Conservation (phyloP, 768 basidiomycete species). For the Suillus variegatus region DNA sequence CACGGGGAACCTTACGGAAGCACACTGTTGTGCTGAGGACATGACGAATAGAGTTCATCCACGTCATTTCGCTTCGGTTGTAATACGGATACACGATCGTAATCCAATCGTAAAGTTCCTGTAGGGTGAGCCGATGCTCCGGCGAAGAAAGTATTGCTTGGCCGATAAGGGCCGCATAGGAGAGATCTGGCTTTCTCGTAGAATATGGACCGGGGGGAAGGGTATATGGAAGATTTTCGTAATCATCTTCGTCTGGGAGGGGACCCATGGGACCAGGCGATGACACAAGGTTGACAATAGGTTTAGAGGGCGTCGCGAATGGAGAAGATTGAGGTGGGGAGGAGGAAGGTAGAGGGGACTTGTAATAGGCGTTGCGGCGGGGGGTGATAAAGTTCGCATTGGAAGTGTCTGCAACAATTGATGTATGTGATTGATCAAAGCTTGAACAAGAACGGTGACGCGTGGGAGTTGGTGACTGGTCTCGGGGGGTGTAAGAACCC, state of each 20-base stretch:
- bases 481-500: constrained; percentile 32
- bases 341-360: constrained; percentile 58
- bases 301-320: constrained; percentile 60
- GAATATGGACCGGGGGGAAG: constrained; percentile 88
- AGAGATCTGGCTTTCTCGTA: constrained; percentile 75
- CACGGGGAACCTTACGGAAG: constrained; percentile 83
- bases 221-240: constrained; percentile 67
- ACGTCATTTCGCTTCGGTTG: constrained; percentile 89
- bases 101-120: constrained; percentile 97
- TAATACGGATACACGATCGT: constrained; percentile 92
- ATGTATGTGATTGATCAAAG: constrained; percentile 28
- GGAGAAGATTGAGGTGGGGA: constrained; percentile 65
- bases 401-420: constrained; percentile 30
- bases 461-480: constrained; percentile 49
- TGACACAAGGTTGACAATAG: constrained; percentile 74
- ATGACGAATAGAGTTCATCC: constrained; percentile 99
- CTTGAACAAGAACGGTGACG: constrained; percentile 34
- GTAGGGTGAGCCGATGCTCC: constrained; percentile 82
- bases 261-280: constrained; percentile 79
- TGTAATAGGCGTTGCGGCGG: constrained; percentile 42
- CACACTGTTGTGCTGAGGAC: constrained; percentile 90
- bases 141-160: constrained; percentile 89
- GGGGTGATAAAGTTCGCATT: constrained; percentile 52
- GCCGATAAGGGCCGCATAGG: constrained; percentile 95
- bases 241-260: constrained; percentile 62